Conservation (phyloP, 2,329 filamentous ascomycete genomes). For the Cladophialophora chaetospira region DNA sequence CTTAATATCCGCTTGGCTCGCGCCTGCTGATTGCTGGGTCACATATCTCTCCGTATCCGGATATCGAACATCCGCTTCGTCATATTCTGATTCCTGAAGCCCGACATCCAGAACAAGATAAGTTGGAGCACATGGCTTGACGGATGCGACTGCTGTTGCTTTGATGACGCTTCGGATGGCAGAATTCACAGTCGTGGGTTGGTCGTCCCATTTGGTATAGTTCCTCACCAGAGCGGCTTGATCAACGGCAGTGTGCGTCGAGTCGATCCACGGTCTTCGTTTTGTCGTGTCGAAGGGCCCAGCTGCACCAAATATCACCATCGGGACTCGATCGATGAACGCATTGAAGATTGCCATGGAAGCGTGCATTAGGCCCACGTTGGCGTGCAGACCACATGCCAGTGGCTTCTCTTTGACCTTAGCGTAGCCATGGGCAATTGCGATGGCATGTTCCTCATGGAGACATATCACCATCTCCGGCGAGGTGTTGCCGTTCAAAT, state of each 20-base stretch:
- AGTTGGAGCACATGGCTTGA: constrained; percentile 5
- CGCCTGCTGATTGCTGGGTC: constrained; percentile 2
- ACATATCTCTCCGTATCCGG: constrained; percentile 10
- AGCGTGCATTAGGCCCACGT: constrained; percentile 8
- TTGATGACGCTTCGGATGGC: constrained; percentile 11
- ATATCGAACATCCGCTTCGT: constrained; percentile 3
- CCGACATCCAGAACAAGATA: constrained; percentile 4
- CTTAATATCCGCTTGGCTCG: constrained; percentile 3
- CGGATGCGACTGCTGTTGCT: constrained; percentile 3
- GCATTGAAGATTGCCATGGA: constrained; percentile 8
- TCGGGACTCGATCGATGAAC: constrained; percentile 8
- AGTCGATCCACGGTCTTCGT: constrained; percentile 4
- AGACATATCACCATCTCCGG: constrained; percentile 10
- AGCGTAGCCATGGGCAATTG: constrained; percentile 6
- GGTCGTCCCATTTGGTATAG: constrained; percentile 11
- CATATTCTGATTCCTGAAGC: constrained; percentile 2
- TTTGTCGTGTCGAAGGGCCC: constrained; percentile 9
- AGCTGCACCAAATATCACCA: constrained; percentile 1
- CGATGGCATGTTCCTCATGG: constrained; percentile 8
- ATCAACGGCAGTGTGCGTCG: constrained; percentile 6
- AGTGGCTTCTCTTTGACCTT: constrained; percentile 4
- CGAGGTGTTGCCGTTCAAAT: constrained; percentile 6
- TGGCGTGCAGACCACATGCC: constrained; percentile 8
- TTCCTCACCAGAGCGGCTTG: constrained; percentile 8
- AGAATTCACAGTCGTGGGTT: constrained; percentile 4